Evolutionary conservation across 2,329 filamentous ascomycete genomes (phyloP).

Genomic region (Gaeumannomyces tritici): DNA sequence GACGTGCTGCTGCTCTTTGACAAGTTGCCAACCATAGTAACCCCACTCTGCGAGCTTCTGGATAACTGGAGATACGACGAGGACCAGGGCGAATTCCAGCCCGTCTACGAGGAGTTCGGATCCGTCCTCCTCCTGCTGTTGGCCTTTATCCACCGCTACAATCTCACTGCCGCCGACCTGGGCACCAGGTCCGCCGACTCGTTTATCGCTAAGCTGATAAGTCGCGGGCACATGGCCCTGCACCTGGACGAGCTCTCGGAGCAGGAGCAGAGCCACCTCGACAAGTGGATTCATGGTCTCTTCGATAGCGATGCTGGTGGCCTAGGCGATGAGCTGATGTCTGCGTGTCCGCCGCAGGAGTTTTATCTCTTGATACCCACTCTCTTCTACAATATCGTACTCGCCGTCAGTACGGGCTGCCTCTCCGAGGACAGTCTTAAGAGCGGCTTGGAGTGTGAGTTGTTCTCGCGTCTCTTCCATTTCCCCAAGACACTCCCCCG

Average conservation of each 20-base stretch:
- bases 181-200: constrained; percentile 50
- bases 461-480: background rate
- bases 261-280: constrained; percentile 55
- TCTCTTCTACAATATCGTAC: constrained; percentile 64
- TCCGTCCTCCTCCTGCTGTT: constrained; percentile 65
- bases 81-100: constrained; percentile 75
- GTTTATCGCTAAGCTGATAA: constrained; percentile 59
- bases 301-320: constrained; percentile 67
- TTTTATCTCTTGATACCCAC: constrained; percentile 74
- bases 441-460: constrained; percentile 65
- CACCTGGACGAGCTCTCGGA: constrained; percentile 51
- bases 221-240: constrained; percentile 46
- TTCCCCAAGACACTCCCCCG: constrained; percentile 2
- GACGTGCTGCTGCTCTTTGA: constrained; percentile 72
- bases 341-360: constrained; percentile 70
- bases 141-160: constrained; percentile 68
- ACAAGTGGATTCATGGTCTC: constrained; percentile 67
- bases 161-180: constrained; percentile 53
- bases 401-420: constrained; percentile 56
- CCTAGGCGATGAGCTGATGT: constrained; percentile 71
- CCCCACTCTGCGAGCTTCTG: constrained; percentile 64
- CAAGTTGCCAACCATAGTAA: constrained; percentile 58
- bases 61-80: constrained; percentile 77
- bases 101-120: constrained; percentile 79
- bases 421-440: constrained; percentile 63